Evolutionary conservation across 805 yeast species (phyloP).

Genomic region (Lipomyces starkeyi): DNA sequence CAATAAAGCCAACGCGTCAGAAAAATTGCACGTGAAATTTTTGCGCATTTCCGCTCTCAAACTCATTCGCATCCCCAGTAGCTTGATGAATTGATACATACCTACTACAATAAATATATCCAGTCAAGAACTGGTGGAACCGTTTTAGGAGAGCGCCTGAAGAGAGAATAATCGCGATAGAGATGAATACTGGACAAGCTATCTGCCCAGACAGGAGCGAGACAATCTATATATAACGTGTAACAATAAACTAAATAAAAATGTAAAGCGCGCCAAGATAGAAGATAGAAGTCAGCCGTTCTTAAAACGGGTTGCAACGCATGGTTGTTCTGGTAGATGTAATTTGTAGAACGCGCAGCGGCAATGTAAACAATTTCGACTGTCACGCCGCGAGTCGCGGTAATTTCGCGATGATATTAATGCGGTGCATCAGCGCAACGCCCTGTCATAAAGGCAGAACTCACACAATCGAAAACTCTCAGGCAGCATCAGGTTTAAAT

Average conservation of each 20-base stretch:
- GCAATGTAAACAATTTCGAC: not conserved
- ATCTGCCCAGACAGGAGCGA: not conserved
- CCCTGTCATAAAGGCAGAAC: no score
- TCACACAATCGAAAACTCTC: no score
- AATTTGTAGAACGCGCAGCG: not conserved
- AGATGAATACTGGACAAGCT: not conserved
- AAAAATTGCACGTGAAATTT: not conserved
- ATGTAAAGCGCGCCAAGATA: slow-evolving; percentile 1
- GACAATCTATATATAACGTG: not conserved
- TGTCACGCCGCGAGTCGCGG: no score
- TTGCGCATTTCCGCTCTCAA: not conserved
- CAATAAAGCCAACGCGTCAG: not conserved
- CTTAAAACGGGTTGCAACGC: not conserved
- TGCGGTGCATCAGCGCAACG: no score
- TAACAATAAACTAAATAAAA: not conserved
- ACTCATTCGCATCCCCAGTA: not conserved
- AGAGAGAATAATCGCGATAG: not conserved
- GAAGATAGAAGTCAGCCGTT: not conserved
- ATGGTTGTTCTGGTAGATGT: not conserved
- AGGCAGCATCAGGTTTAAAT: no score
- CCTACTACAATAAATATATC: not conserved
- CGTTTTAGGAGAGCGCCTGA: not conserved
- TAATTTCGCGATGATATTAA: no score
- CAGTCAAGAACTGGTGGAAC: not conserved
- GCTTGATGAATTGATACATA: not conserved